A percentile compares a stretch with the other conserved stretches of the same genome.
These are phyloP conservation scores for Aspergillus quadrilineatus DNA, from an alignment of 2,329 filamentous ascomycete genomes.

Conservation along the genomic window DNA sequence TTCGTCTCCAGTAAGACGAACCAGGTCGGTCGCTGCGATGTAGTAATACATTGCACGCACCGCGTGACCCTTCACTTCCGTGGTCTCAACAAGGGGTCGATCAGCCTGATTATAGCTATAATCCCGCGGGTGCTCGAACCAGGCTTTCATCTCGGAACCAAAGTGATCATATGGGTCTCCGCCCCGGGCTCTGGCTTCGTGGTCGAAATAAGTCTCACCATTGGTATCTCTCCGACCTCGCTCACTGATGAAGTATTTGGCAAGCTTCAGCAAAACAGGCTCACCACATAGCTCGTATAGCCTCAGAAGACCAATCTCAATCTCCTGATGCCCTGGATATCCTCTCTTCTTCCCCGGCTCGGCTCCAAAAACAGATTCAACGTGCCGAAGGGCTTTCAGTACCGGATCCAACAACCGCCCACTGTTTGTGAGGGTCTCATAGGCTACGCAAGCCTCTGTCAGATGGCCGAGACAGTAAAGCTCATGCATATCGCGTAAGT, in stretches of 20 bases:
- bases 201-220: slow-evolving; percentile 55
- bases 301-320: slow-evolving; percentile 52
- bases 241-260: slow-evolving; percentile 54
- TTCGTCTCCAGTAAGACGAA: slow-evolving; percentile 33
- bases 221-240: slow-evolving; percentile 53
- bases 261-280: slow-evolving; percentile 44
- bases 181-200: slow-evolving; percentile 53
- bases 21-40: slow-evolving; percentile 58
- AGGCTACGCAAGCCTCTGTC: slow-evolving; percentile 61
- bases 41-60: slow-evolving; percentile 63
- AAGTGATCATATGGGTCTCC: slow-evolving; percentile 10
- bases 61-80: slow-evolving; percentile 56
- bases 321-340: slow-evolving; percentile 62
- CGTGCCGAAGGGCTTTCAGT: slow-evolving; percentile 54
- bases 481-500: slow-evolving; percentile 62
- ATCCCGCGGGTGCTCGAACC: slow-evolving; percentile 8
- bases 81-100: slow-evolving; percentile 1
- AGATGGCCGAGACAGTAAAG: slow-evolving; percentile 57
- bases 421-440: slow-evolving; percentile 54
- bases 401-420: slow-evolving; percentile 54
- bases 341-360: slow-evolving; percentile 52
- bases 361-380: slow-evolving; percentile 54
- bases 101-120: slow-evolving; percentile 7
- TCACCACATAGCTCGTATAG: slow-evolving; percentile 45
- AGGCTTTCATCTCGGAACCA: slow-evolving; percentile 9